phyloP scores from a whole-genome alignment of 1,284 basidiomycete genomes.

The Psilocybe mexicana region DNA sequence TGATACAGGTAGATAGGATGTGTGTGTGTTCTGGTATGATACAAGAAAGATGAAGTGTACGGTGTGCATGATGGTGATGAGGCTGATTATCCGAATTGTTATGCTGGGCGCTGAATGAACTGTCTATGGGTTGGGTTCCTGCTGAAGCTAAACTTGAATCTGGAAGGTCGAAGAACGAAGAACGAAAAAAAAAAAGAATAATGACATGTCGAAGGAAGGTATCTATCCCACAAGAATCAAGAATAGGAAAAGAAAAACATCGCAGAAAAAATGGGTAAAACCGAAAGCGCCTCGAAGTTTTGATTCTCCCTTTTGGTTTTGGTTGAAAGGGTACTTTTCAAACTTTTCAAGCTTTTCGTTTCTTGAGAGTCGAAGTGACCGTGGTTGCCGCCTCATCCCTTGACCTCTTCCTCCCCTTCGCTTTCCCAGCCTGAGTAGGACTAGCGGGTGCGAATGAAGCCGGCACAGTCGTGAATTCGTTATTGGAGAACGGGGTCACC shows the following conservation, averaged over 20 bases:
- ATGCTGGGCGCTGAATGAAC: no score
- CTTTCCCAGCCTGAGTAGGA: conserved; percentile 24
- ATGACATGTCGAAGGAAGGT: not conserved
- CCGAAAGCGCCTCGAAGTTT: no score
- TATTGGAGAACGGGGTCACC: conserved; percentile 37
- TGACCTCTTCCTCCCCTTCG: conserved; percentile 8
- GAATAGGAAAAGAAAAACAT: not conserved
- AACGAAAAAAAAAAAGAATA: no score
- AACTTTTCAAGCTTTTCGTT: not conserved
- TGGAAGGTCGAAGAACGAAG: no score
- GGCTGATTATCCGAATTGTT: no score
- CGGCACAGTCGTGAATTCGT: conserved; percentile 47
- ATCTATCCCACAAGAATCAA: not conserved
- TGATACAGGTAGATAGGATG: no score
- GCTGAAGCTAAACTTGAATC: no score
- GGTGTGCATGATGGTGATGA: no score
- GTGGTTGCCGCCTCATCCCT: not conserved
- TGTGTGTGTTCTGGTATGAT: no score
- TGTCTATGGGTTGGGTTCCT: no score
- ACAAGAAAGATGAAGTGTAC: no score
- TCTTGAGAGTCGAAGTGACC: not conserved
- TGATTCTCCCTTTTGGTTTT: no score
- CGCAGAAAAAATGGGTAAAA: not conserved
- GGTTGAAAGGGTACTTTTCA: not conserved
- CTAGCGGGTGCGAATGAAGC: conserved; percentile 35